Conservation (phyloP, 2,329 filamentous ascomycete species). For the Penicillium sp. region DNA sequence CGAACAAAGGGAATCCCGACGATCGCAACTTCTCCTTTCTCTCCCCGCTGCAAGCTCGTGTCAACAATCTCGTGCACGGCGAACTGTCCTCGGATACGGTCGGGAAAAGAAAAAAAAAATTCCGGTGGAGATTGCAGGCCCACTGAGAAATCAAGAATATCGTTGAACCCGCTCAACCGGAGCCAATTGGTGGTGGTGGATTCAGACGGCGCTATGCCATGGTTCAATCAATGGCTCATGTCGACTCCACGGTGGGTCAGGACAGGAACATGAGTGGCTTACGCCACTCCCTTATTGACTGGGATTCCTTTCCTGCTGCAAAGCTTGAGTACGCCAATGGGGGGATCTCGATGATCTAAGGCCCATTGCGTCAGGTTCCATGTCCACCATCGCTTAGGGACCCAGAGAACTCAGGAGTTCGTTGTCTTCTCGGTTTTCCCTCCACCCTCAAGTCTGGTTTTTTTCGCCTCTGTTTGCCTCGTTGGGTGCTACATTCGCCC, state of each 20-base stretch:
- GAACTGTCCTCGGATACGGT: neutral
- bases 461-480: neutral
- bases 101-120: no score
- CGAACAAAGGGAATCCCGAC: neutral
- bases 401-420: neutral
- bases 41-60: neutral
- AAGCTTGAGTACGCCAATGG: slow-evolving; percentile 8
- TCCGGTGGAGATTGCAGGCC: neutral
- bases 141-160: neutral
- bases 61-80: neutral
- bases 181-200: neutral
- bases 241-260: slow-evolving; percentile 12
- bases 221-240: slow-evolving; percentile 10
- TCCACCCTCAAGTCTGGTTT: neutral
- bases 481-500: neutral
- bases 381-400: neutral
- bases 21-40: neutral
- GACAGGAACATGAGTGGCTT: slow-evolving; percentile 13
- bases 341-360: slow-evolving; percentile 15
- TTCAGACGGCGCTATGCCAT: slow-evolving; percentile 3
- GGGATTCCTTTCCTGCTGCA: slow-evolving; percentile 3
- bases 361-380: slow-evolving; percentile 13
- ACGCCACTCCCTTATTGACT: slow-evolving; percentile 10
- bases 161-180: neutral
- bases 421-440: neutral